phyloP scores from a whole-genome alignment of 2,329 filamentous ascomycete genomes.

The Pyrenophora graminea region DNA sequence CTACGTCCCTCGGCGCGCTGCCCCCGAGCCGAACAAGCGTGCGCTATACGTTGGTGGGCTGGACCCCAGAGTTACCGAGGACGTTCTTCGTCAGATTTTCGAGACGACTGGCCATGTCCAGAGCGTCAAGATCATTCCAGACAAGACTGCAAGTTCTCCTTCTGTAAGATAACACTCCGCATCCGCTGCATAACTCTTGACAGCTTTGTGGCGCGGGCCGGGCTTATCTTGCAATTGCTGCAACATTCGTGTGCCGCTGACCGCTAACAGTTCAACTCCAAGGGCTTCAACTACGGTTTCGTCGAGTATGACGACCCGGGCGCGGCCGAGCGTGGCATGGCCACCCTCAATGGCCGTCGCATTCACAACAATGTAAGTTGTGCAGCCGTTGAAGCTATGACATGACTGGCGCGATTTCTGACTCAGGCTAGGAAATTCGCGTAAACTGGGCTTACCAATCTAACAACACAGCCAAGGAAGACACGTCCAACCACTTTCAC shows the following conservation, averaged over 20 bases:
- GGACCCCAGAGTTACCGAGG: constrained; percentile 93
- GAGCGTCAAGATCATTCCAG: constrained; percentile 98
- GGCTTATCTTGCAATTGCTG: constrained; percentile 15
- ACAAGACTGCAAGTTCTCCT: constrained; percentile 85
- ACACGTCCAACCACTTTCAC: constrained; percentile 97
- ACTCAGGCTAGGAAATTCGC: constrained; percentile 77
- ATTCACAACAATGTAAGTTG: constrained; percentile 87
- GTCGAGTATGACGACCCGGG: constrained; percentile 98
- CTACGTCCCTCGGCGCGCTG: constrained; percentile 78
- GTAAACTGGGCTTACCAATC: constrained; percentile 99
- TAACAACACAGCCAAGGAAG: constrained; percentile 91
- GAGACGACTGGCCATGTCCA: constrained; percentile 98
- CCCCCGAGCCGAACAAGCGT: constrained; percentile 97
- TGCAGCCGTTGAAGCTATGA: background rate
- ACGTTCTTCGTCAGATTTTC: constrained; percentile 95
- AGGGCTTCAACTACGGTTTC: constrained; percentile 99
- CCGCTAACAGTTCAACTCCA: constrained; percentile 48
- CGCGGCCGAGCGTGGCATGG: constrained; percentile 95
- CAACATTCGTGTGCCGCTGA: constrained; percentile 13
- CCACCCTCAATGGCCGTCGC: constrained; percentile 90
- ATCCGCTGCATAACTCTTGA: constrained; percentile 17
- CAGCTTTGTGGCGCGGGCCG: constrained; percentile 15
- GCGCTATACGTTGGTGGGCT: constrained; percentile 94
- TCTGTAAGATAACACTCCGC: constrained; percentile 24
- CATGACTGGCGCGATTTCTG: constrained; percentile 23